Percentiles rank a stretch among this genome's conserved stretches.
These are phyloP conservation scores for Herpetospermum pedunculosum DNA, from an alignment of 306 rosid species.

Conservation along the genomic window DNA sequence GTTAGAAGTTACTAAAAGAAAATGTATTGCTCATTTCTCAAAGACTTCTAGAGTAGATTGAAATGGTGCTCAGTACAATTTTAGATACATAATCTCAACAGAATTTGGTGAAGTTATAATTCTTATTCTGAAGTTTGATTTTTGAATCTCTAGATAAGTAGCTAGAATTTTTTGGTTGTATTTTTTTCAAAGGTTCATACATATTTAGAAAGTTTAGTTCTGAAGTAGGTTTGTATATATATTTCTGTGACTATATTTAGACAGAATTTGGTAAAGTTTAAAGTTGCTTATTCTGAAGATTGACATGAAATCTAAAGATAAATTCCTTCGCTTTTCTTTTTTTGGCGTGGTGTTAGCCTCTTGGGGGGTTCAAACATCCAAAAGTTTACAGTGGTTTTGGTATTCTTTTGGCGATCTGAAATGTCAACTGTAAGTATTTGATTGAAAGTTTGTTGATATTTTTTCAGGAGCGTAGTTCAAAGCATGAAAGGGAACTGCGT, in stretches of 20 bases:
- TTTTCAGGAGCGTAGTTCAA: conserved; percentile 58
- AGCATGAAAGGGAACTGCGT: conserved; percentile 78
- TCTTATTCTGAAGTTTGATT: not conserved
- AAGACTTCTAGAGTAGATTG: not conserved
- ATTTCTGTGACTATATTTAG: not conserved
- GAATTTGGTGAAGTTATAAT: not conserved
- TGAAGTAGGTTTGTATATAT: not conserved
- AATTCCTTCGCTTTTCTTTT: not conserved
- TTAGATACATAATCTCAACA: not conserved
- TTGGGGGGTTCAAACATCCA: not conserved
- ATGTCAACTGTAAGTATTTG: not conserved
- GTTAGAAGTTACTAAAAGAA: not conserved
- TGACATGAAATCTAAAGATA: not conserved
- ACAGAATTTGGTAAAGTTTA: not conserved
- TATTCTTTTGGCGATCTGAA: not conserved
- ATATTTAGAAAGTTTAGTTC: not conserved
- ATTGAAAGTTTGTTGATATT: conserved; percentile 3
- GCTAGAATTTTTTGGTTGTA: not conserved
- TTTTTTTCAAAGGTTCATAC: not conserved
- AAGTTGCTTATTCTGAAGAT: not conserved
- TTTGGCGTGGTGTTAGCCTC: not conserved
- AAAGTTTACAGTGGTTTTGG: not conserved
- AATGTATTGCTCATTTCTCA: not conserved
- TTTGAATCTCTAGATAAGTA: not conserved
- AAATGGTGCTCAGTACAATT: not conserved